Evolutionary conservation across 2,329 filamentous ascomycete species (phyloP).

Genomic region (Colletotrichum tanaceti): DNA sequence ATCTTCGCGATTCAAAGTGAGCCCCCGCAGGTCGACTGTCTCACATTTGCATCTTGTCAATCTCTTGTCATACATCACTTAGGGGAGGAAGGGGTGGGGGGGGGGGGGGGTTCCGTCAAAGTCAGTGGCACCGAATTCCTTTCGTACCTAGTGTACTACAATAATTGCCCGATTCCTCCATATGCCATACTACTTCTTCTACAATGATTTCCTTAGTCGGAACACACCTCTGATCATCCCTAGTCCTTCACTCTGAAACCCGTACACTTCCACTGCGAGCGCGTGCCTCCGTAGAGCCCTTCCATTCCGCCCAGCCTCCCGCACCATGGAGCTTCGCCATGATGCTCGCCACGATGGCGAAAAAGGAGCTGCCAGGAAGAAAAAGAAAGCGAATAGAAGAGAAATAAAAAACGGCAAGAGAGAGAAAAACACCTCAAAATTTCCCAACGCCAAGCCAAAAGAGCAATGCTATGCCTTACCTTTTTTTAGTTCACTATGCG

Average conservation of each 20-base stretch:
- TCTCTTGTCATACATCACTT: neutral
- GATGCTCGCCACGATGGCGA: neutral
- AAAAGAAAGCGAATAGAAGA: constrained; percentile 8
- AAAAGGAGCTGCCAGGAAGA: neutral
- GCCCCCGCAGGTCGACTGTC: neutral
- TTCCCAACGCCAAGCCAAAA: constrained; percentile 33
- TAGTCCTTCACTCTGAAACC: too few relatives aligned
- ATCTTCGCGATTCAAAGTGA: too few relatives aligned
- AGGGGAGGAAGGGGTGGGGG: neutral
- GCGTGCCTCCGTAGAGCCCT: too few relatives aligned
- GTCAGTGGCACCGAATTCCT: neutral
- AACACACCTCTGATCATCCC: too few relatives aligned
- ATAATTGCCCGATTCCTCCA: constrained; percentile 12
- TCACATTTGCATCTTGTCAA: neutral
- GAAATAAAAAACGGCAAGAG: neutral
- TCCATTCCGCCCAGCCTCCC: too few relatives aligned
- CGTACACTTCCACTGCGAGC: neutral
- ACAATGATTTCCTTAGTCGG: neutral
- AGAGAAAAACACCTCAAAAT: neutral
- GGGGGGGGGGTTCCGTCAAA: neutral
- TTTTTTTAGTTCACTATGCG: constrained; percentile 24
- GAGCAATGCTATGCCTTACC: constrained; percentile 41
- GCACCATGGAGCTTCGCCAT: too few relatives aligned
- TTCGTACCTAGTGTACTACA: constrained; percentile 16
- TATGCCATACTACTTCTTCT: constrained; percentile 17